Conservation (phyloP, 78 protist genomes). For the Pelomyxa schiedti region DNA sequence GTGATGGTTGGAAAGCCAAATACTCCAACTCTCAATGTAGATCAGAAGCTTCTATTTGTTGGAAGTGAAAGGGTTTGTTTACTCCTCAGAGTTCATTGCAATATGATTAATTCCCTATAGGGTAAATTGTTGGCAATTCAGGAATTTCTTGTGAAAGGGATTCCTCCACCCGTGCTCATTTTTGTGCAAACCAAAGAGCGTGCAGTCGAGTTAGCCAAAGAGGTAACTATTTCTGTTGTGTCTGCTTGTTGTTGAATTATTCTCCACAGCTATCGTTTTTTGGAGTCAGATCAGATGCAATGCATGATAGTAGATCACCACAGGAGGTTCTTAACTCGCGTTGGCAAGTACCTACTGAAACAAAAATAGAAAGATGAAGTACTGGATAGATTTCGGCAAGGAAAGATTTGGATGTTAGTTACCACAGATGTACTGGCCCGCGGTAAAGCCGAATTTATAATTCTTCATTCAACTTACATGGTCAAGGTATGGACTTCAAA, state of each 20-base stretch:
- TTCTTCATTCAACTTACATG: no score
- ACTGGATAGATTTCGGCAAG: constrained; percentile 64
- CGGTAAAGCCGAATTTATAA: no score
- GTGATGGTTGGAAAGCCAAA: constrained; percentile 60
- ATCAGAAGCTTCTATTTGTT: constrained; percentile 70
- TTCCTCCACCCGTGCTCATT: constrained; percentile 85
- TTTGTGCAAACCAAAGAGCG: constrained; percentile 86
- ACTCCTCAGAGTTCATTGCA: neutral
- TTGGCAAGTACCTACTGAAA: constrained; percentile 5
- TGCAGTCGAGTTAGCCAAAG: constrained; percentile 65
- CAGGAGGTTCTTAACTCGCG: neutral
- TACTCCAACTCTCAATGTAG: constrained; percentile 56
- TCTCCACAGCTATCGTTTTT: constrained; percentile 64
- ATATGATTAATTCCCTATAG: constrained; percentile 5
- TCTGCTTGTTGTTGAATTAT: no score
- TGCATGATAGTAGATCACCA: constrained; percentile 57
- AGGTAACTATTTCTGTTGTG: no score
- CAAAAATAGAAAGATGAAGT: constrained; percentile 62
- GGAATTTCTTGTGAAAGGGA: constrained; percentile 66
- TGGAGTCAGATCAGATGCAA: constrained; percentile 67
- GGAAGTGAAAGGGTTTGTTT: constrained; percentile 57
- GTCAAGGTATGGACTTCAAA: constrained; percentile 94
- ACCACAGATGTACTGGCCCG: constrained; percentile 90
- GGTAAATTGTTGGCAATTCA: constrained; percentile 86
- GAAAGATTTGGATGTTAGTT: constrained; percentile 79